Conservation (phyloP, 495 filamentous ascomycete species). For the Aspergillus ostianus region DNA sequence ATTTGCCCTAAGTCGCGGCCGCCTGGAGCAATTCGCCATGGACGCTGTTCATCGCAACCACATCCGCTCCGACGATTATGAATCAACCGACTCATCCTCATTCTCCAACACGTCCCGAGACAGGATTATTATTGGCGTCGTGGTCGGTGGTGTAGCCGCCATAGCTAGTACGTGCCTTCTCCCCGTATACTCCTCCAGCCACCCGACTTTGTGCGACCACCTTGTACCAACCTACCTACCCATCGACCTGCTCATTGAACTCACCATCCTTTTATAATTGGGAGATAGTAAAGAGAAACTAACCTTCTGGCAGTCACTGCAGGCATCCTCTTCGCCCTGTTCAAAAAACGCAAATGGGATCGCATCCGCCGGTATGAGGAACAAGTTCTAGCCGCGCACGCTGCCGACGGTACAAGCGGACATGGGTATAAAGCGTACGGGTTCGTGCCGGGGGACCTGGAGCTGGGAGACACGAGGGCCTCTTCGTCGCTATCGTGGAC, state of each 20-base stretch:
- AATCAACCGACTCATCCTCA: not conserved
- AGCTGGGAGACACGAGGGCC: not conserved
- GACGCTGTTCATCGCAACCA: not conserved
- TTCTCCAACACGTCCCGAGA: slow-evolving; percentile 3
- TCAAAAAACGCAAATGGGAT: slow-evolving; percentile 29
- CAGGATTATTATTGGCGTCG: slow-evolving; percentile 31
- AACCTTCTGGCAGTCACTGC: slow-evolving; percentile 20
- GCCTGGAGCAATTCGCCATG: not conserved
- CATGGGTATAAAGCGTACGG: slow-evolving; percentile 9
- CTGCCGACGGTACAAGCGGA: slow-evolving; percentile 4
- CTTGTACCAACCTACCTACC: not conserved
- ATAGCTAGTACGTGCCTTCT: slow-evolving; percentile 26
- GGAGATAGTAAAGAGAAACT: not conserved
- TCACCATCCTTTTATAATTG: no score
- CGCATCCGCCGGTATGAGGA: slow-evolving; percentile 22
- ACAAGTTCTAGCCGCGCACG: slow-evolving; percentile 17
- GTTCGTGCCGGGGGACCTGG: slow-evolving; percentile 6
- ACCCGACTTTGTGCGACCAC: not conserved
- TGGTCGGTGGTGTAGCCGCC: slow-evolving; percentile 25
- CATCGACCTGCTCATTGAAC: not conserved
- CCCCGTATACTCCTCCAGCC: not conserved
- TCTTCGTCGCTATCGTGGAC: not conserved
- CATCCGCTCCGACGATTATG: not conserved
- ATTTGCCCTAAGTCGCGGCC: not conserved
- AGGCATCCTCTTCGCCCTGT: slow-evolving; percentile 24